Base-by-base conservation (phyloP, 2,329 filamentous ascomycete genomes). In the Escovopsis sp. region DNA sequence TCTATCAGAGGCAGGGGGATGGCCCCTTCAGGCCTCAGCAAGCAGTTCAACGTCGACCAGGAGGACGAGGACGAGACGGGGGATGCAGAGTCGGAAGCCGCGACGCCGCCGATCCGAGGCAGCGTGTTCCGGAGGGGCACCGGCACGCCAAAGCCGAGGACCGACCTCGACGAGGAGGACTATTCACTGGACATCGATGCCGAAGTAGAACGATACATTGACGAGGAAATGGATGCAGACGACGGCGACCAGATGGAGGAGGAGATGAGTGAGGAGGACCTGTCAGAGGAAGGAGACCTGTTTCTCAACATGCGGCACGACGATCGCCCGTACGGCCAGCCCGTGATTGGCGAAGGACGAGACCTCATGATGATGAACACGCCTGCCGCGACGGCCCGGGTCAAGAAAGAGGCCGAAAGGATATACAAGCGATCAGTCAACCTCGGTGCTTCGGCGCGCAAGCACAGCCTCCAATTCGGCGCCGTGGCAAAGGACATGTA, bases 401-500 rank as follows among this genome's bases (percentile, higher is more conserved):
- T 76, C 45, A 64, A 65, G 41, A 66, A 60, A 44, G 73, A 78
- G 56, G 73, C 74, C 11, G 70, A 76, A 45, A 66, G 67, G 42
- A 68, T 76, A 43, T 72, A 69, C 51, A 69, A 70, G 34, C 68
- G 70, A 37, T 75, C 73, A 4, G 63, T 66, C 45, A 68, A 64
- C 36, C 63, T 68, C 44, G 62, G 54, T 47, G 61, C 49, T 48
- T 59, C 48, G 44, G 53, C 49, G 49, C 65, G 54, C 65, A 73
- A 66, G 48, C 71, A 70, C 39, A 71, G 77, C 8, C 77, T 79
- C 41, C 74, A 77, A 37, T 82, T 86, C 53, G 72, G 77, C 4
- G 66, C 73, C 6, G 76, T 94, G 45, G 84, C 85, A 28, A 83
- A 81, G 56, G 79, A 81, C 47, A 61, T 88, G 9, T 77, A 80